These are phyloP conservation scores for Colletotrichum scovillei DNA, from an alignment of 2,329 filamentous ascomycete genomes.

Conservation along the genomic window DNA sequence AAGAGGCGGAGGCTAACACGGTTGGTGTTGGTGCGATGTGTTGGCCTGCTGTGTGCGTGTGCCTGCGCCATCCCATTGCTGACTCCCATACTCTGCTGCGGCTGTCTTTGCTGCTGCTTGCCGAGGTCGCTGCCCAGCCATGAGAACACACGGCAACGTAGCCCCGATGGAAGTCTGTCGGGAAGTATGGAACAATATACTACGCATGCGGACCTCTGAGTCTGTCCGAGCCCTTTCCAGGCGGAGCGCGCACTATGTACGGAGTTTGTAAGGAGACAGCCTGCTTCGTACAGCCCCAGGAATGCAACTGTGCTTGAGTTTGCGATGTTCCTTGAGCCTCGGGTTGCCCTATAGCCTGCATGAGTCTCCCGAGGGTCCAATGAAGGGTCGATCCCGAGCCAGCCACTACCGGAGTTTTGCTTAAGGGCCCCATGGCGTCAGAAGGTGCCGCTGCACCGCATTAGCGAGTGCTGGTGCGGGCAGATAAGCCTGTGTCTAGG, in stretches of 20 bases:
- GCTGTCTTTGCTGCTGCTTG: not conserved
- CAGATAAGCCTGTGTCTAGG: slow-evolving; percentile 8
- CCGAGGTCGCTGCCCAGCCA: not conserved
- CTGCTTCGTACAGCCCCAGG: not conserved
- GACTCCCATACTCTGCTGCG: not conserved
- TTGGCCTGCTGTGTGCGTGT: not conserved
- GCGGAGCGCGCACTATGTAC: not conserved
- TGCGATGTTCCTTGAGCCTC: not conserved
- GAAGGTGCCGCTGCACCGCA: not conserved
- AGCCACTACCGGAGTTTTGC: slow-evolving; percentile 9
- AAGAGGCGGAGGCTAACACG: slow-evolving; percentile 5
- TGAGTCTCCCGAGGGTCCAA: slow-evolving; percentile 23
- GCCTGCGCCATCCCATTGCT: not conserved
- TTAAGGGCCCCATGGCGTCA: slow-evolving; percentile 2
- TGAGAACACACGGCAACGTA: not conserved
- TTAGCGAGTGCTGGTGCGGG: not conserved
- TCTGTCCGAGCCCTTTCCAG: not conserved
- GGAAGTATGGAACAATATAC: not conserved
- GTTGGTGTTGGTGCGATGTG: not conserved
- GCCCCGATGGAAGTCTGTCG: not conserved
- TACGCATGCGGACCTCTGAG: not conserved
- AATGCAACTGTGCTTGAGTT: not conserved
- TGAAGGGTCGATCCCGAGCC: slow-evolving; percentile 24
- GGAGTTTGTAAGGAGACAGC: too few species aligned
- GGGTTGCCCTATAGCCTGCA: slow-evolving; percentile 20